A percentile compares a stretch with the other conserved stretches of the same genome.
These are phyloP conservation scores for Pontederia paniculata DNA, from an alignment of 176 grass and related monocot species.

Conservation along the genomic window DNA sequence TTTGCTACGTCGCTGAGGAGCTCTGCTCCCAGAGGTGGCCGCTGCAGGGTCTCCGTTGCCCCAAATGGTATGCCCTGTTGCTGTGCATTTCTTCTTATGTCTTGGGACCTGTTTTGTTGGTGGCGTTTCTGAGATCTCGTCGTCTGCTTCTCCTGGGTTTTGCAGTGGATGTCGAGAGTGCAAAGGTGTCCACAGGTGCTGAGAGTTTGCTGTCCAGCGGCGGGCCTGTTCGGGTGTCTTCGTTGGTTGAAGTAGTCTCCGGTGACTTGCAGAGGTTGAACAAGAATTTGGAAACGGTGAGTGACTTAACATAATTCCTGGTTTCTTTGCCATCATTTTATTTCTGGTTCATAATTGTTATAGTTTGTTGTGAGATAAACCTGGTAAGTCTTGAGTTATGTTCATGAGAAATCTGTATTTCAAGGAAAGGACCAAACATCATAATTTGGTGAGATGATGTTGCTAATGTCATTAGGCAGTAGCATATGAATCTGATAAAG, in stretches of 20 bases:
- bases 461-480: too few relatives aligned
- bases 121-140: not conserved
- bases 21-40: too few relatives aligned
- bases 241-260: constrained; percentile 58
- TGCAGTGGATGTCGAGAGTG: constrained; percentile 23
- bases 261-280: constrained; percentile 67
- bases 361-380: not conserved
- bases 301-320: constrained; percentile 5
- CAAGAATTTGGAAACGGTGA: constrained; percentile 85
- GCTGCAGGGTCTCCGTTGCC: too few relatives aligned
- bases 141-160: not conserved
- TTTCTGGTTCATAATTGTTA: not conserved
- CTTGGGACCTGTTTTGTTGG: not conserved
- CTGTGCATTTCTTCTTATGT: too few relatives aligned
- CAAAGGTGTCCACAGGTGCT: not conserved
- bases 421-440: too few relatives aligned
- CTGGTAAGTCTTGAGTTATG: not conserved
- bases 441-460: too few relatives aligned
- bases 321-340: not conserved
- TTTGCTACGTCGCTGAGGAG: too few relatives aligned
- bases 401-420: not conserved
- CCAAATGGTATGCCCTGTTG: too few relatives aligned
- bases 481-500: too few relatives aligned
- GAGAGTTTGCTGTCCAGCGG: constrained; percentile 10
- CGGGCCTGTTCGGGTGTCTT: constrained; percentile 39